phyloP scores from a whole-genome alignment of 1,139 yeast species.

The Taphrina deformans region DNA sequence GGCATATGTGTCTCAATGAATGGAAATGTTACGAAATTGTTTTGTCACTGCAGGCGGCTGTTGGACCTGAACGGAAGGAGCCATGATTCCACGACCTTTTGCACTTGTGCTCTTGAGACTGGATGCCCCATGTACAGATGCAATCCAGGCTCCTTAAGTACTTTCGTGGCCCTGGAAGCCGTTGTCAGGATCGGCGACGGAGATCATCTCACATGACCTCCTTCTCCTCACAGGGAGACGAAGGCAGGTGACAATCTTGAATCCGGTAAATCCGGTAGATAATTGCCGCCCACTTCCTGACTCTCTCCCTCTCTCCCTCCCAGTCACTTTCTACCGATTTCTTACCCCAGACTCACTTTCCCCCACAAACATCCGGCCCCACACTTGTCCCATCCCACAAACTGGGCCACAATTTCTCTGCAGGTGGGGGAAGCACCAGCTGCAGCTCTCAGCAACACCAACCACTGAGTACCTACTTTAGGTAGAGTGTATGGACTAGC shows the following conservation, averaged over 20 bases:
- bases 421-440: too few species aligned
- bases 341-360: background rate
- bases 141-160: background rate
- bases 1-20: background rate
- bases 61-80: slow-evolving; percentile 15
- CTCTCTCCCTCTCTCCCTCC: background rate
- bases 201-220: background rate
- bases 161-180: background rate
- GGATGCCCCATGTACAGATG: background rate
- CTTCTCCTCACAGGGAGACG: slow-evolving; percentile 2
- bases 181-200: background rate
- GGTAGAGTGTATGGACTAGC: too few species aligned
- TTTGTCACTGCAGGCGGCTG: slow-evolving; percentile 7
- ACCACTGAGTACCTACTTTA: too few species aligned
- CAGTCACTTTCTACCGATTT: too few species aligned
- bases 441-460: too few species aligned
- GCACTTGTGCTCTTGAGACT: too few species aligned
- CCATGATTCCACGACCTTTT: too few species aligned
- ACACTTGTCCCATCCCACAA: too few species aligned
- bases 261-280: background rate
- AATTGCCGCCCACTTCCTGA: background rate
- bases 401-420: too few species aligned
- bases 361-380: background rate
- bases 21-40: background rate
- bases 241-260: background rate